Evolutionary conservation across 306 rosid genomes (phyloP).

Genomic region (Delonix regia): DNA sequence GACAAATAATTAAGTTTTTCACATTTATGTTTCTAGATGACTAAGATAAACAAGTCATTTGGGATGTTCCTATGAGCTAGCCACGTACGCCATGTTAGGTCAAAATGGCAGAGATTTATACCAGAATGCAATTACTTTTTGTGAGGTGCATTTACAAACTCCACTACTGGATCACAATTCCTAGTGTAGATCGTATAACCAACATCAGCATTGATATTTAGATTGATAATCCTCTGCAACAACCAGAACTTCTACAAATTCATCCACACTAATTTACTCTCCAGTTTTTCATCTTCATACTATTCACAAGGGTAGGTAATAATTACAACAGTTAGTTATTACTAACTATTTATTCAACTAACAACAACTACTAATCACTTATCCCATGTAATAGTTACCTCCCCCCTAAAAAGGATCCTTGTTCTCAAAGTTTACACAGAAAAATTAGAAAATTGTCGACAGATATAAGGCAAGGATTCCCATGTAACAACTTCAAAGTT

Average conservation of each 20-base stretch:
- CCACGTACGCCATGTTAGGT: not conserved
- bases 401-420: too few relatives aligned
- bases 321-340: too few relatives aligned
- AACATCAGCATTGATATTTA: not conserved
- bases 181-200: not conserved
- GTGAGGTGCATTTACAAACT: constrained; percentile 6
- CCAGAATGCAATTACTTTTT: not conserved
- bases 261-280: too few relatives aligned
- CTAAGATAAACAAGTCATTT: constrained; percentile 7
- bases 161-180: constrained; percentile 5
- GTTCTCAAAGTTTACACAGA: too few relatives aligned
- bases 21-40: constrained; percentile 20
- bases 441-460: too few relatives aligned
- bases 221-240: not conserved
- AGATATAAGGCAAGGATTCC: too few relatives aligned
- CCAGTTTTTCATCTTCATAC: too few relatives aligned
- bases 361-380: too few relatives aligned
- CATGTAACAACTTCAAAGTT: too few relatives aligned
- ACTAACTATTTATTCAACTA: too few relatives aligned
- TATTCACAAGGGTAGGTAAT: too few relatives aligned
- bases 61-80: not conserved
- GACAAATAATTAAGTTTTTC: constrained; percentile 23
- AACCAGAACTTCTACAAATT: not conserved
- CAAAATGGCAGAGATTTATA: not conserved
- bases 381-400: too few relatives aligned